Evolutionary conservation across 108 stramenopile genomes (phyloP).

Genomic region (Pseudonitzschia delicatissima): DNA sequence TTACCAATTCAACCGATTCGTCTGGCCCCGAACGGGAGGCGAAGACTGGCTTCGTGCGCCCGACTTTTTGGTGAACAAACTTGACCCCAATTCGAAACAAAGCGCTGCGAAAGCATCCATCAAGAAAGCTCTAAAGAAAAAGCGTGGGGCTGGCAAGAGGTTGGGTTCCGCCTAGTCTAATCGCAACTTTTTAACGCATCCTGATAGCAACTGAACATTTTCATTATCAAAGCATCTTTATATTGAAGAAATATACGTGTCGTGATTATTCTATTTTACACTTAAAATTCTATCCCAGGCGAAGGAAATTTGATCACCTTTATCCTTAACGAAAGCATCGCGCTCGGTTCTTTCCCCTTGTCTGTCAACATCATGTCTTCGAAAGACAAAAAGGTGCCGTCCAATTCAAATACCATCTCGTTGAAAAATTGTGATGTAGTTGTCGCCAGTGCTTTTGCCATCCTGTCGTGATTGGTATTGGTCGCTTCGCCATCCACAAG

Average conservation of each 20-base stretch:
- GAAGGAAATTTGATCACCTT: conserved; percentile 61
- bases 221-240: neutral
- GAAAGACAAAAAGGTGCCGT: conserved; percentile 58
- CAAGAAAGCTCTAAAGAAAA: conserved; percentile 57
- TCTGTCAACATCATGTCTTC: conserved; percentile 48
- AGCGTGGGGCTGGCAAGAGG: conserved; percentile 77
- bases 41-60: conserved; percentile 87
- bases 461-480: neutral
- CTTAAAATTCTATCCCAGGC: conserved; percentile 49
- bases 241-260: neutral
- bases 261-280: neutral
- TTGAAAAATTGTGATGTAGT: conserved; percentile 51
- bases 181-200: neutral
- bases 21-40: conserved; percentile 84
- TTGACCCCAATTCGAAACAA: conserved; percentile 56
- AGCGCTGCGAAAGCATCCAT: conserved; percentile 50
- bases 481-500: neutral
- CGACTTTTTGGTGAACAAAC: conserved; percentile 46
- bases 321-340: conserved; percentile 49
- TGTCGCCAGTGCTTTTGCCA: conserved; percentile 21
- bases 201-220: neutral
- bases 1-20: conserved; percentile 76
- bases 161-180: conserved; percentile 38
- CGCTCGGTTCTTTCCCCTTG: conserved; percentile 38
- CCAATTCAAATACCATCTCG: conserved; percentile 57